phyloP scores from a whole-genome alignment of 2,329 filamentous ascomycete genomes.

The Beauveria sp. region DNA sequence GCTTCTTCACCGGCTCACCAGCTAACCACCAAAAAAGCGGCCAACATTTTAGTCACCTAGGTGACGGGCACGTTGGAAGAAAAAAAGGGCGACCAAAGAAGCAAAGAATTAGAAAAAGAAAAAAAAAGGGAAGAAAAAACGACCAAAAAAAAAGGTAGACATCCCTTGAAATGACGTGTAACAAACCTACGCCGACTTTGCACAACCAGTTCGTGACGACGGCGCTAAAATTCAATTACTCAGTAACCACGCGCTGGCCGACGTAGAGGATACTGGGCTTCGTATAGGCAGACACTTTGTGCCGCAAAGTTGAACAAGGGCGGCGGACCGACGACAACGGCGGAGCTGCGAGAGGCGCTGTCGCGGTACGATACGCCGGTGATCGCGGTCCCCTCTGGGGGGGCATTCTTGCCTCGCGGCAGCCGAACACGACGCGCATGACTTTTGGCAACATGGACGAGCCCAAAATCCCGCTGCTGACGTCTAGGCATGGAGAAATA shows the following conservation, averaged over 20 bases:
- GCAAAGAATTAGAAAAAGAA: background rate
- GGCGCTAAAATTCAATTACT: conserved; percentile 31
- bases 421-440: conserved; percentile 49
- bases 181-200: conserved; percentile 1
- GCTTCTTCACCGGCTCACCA: too few relatives aligned
- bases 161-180: background rate
- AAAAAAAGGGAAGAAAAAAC: background rate
- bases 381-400: conserved; percentile 34
- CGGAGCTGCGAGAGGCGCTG: conserved; percentile 21
- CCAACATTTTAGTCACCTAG: background rate
- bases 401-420: conserved; percentile 38
- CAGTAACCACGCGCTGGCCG: conserved; percentile 42
- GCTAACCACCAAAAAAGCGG: background rate
- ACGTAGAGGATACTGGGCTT: conserved; percentile 34
- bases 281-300: conserved; percentile 21
- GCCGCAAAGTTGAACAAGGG: conserved; percentile 11
- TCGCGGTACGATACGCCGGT: conserved; percentile 38
- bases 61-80: too few relatives aligned
- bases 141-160: background rate
- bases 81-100: background rate
- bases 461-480: conserved; percentile 28
- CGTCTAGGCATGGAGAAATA: conserved; percentile 27
- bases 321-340: background rate
- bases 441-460: conserved; percentile 33
- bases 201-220: conserved; percentile 43